Evolutionary conservation across 75 land plant species (phyloP), one percentile per base, ranked within the genome.

Genomic region (Selaginella tamariscina): DNA sequence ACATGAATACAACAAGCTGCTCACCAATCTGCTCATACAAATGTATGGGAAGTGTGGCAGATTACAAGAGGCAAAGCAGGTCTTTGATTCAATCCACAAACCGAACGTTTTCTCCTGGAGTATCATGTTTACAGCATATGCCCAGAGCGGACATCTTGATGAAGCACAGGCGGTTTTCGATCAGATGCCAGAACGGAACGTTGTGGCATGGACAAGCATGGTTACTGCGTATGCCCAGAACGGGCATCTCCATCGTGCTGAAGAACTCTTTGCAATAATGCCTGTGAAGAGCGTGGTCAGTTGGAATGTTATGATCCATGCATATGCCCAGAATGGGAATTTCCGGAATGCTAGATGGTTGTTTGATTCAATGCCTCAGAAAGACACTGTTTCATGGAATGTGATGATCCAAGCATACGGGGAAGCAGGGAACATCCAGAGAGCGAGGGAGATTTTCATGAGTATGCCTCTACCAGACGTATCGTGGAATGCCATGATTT

Each of bases 11-110:
- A 26, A 59, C 62, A 59, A 59, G 62, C 21, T 59, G 9, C 26
- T 59, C 27, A 8, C 21, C 23, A 59, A 59, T 59, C 21, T 59
- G 62, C 26, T 27, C 8, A 59, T 59, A 26, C 62, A 59, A 21
- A 59, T 59, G 62, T 59, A 59, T 59, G 62, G 62, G 8, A 59
- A 21, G 21, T 59, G 62, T n/a, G 62, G 62, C n/a, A 26, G 24
- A 8, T 5, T 59, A 21, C 8, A 9, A 8, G 62, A 59, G 23
- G 62, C 62, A 59, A 5, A 21, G 26, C 9, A 8, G 23, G 62
- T 59, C 9, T 59, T 59, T 59, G 62, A 59, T 27, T 23, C 27
- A 9, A 59, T 59, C 8, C 62, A 5, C 26, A 8, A n/a, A n/a
- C 21, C 27, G 8, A 59, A 59, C 26, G 18, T 27, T 23, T 59